phyloP scores from a whole-genome alignment of 225 moss, liverwort and hornwort species.

The Marchantia paleacea region DNA sequence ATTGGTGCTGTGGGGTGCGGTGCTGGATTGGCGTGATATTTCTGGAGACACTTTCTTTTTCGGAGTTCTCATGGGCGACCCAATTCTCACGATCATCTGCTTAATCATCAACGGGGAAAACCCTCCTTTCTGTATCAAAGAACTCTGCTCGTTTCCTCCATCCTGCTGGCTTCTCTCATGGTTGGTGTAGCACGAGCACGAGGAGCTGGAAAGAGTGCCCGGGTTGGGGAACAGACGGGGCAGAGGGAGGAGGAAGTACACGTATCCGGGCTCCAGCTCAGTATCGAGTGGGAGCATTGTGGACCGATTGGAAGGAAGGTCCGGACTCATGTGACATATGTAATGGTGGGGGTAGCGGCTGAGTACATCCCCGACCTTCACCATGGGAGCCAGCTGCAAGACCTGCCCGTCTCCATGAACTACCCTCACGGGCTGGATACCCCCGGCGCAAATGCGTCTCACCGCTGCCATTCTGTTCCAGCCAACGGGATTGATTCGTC shows the following conservation, averaged over 20 bases:
- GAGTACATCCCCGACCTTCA: slow-evolving; percentile 65
- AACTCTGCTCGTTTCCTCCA: slow-evolving; percentile 6
- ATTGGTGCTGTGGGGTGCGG: neutral
- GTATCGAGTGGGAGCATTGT: slow-evolving; percentile 67
- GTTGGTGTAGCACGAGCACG: slow-evolving; percentile 55
- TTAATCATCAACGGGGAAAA: slow-evolving; percentile 21
- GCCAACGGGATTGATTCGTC: neutral
- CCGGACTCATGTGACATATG: slow-evolving; percentile 61
- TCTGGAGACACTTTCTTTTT: slow-evolving; percentile 44
- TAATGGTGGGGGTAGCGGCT: slow-evolving; percentile 73
- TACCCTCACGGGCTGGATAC: slow-evolving; percentile 54
- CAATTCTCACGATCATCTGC: slow-evolving; percentile 32
- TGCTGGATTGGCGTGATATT: neutral
- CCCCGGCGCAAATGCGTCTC: slow-evolving; percentile 22
- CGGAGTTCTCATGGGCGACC: slow-evolving; percentile 25
- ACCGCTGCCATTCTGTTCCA: slow-evolving; percentile 11
- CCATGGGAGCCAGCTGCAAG: slow-evolving; percentile 45
- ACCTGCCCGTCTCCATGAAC: slow-evolving; percentile 78
- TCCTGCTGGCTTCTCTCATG: slow-evolving; percentile 23
- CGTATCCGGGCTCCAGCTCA: slow-evolving; percentile 66
- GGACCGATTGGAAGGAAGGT: slow-evolving; percentile 57
- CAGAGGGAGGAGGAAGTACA: slow-evolving; percentile 80
- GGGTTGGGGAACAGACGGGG: slow-evolving; percentile 71
- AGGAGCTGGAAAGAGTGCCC: slow-evolving; percentile 28
- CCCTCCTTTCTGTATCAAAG: neutral